phyloP scores from a whole-genome alignment of 2,329 filamentous ascomycete species.

The Xylogone sp. region DNA sequence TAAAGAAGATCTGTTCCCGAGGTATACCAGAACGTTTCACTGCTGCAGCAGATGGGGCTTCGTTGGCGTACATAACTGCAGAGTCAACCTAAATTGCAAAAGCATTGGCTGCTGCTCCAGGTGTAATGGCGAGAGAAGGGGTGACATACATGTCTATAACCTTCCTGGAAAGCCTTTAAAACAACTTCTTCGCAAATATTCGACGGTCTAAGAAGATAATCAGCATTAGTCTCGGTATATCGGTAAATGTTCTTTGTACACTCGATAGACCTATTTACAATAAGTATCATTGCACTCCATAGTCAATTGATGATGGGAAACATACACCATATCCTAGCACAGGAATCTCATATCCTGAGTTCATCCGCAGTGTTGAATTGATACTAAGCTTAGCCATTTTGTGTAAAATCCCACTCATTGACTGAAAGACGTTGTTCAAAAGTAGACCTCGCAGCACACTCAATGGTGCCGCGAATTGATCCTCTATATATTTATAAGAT shows the following conservation, averaged over 20 bases:
- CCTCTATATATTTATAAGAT: too few relatives aligned
- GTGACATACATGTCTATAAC: slow-evolving; percentile 50
- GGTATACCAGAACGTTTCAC: slow-evolving; percentile 48
- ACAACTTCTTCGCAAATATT: slow-evolving; percentile 54
- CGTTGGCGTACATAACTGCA: slow-evolving; percentile 54
- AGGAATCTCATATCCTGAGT: slow-evolving; percentile 59
- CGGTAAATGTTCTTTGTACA: slow-evolving; percentile 19
- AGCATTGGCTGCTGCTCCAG: too few relatives aligned
- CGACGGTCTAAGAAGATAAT: slow-evolving; percentile 41
- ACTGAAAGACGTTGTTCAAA: too few relatives aligned
- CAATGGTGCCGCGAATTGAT: too few relatives aligned
- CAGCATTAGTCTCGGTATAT: slow-evolving; percentile 8
- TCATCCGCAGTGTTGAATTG: slow-evolving; percentile 42
- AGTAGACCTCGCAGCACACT: too few relatives aligned
- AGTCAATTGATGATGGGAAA: slow-evolving; percentile 4
- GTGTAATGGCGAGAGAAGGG: too few relatives aligned
- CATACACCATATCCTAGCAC: slow-evolving; percentile 54
- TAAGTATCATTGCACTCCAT: slow-evolving; percentile 3
- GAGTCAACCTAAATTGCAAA: slow-evolving; percentile 46
- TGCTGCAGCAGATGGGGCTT: slow-evolving; percentile 48
- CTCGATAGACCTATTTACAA: slow-evolving; percentile 34
- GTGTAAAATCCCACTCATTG: too few relatives aligned
- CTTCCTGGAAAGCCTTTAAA: slow-evolving; percentile 48
- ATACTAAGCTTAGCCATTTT: slow-evolving; percentile 40
- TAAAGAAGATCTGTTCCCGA: slow-evolving; percentile 57